Conservation (phyloP, 78 protist species). For the Planoprotostelium fungivorum region DNA sequence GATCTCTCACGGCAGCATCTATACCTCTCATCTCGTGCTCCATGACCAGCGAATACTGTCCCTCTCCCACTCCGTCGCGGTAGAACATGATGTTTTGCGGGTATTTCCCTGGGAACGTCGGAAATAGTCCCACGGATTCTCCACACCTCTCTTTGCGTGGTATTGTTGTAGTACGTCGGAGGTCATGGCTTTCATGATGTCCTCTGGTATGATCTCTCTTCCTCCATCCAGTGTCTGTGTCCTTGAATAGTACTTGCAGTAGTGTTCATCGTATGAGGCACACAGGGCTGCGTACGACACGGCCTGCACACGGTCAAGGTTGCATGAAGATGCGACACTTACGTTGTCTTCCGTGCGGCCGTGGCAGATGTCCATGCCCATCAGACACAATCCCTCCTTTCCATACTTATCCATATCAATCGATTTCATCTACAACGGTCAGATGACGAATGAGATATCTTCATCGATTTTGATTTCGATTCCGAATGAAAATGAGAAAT, state of each 20-base stretch:
- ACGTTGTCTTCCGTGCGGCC: not conserved
- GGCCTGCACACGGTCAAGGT: not conserved
- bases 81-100: slow-evolving; percentile 23
- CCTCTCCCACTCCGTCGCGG: slow-evolving; percentile 59
- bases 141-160: no score
- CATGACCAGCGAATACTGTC: slow-evolving; percentile 18
- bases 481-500: no score
- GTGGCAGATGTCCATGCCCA: not conserved
- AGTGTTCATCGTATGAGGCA: not conserved
- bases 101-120: not conserved
- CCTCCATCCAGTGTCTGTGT: not conserved
- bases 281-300: not conserved
- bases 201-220: not conserved
- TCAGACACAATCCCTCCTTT: not conserved
- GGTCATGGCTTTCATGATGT: no score
- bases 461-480: no score
- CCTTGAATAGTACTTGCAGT: not conserved
- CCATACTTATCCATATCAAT: not conserved
- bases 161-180: no score
- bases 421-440: not conserved
- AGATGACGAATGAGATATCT: not conserved
- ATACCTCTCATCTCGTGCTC: slow-evolving; percentile 12
- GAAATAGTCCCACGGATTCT: no score
- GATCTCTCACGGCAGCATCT: slow-evolving; percentile 3
- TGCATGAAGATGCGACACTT: not conserved